Conservation (phyloP, 108 stramenopile species). For the Cyclotella sp. region DNA sequence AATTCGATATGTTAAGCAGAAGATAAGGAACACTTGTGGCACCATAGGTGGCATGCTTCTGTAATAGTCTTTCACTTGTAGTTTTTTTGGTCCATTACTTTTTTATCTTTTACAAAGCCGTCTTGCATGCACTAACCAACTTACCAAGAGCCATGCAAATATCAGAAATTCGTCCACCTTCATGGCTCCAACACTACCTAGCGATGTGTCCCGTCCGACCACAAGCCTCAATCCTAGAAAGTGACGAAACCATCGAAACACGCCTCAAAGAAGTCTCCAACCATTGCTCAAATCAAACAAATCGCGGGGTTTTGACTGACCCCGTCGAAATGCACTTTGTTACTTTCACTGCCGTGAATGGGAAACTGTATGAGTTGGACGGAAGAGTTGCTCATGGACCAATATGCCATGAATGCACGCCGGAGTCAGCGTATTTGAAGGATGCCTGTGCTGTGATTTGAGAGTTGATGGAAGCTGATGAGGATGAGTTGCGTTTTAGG, state of each 20-base stretch:
- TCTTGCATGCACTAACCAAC: constrained; percentile 76
- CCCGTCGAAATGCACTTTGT: constrained; percentile 85
- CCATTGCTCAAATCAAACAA: constrained; percentile 52
- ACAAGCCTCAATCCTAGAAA: constrained; percentile 70
- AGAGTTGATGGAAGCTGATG: constrained; percentile 74
- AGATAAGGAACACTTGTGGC: constrained; percentile 86
- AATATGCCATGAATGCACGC: constrained; percentile 66
- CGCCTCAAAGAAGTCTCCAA: constrained; percentile 68
- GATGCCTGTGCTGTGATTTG: constrained; percentile 63
- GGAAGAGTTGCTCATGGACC: constrained; percentile 87
- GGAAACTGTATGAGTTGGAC: constrained; percentile 89
- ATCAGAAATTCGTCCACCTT: constrained; percentile 44
- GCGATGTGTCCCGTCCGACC: constrained; percentile 54
- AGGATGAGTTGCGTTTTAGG: constrained; percentile 71
- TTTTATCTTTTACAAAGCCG: constrained; percentile 16
- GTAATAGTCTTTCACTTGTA: not conserved
- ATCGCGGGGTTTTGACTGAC: constrained; percentile 53
- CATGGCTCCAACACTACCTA: constrained; percentile 64
- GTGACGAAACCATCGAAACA: constrained; percentile 60
- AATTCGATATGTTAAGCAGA: constrained; percentile 77
- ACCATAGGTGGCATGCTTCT: constrained; percentile 56
- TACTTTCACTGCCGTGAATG: constrained; percentile 75
- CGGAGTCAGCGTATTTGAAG: constrained; percentile 45
- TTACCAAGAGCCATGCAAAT: constrained; percentile 37
- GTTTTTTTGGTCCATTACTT: not conserved